phyloP scores from a whole-genome alignment of 148 eudicot species.

The Chenopodium suecicum region DNA sequence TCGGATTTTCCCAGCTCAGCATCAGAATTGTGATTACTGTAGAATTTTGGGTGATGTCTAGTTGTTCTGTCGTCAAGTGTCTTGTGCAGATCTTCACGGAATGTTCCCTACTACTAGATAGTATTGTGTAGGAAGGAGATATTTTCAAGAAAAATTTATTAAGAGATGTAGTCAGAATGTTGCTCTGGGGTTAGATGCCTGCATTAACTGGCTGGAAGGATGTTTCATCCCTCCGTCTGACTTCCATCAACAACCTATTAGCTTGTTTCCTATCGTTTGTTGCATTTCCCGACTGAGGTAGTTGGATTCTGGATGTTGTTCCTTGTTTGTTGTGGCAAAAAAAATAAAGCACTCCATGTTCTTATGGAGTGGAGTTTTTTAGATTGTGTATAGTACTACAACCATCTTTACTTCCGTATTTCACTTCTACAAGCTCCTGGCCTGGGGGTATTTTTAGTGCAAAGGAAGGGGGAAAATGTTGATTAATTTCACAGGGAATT shows the following conservation, averaged over 20 bases:
- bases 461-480: background rate
- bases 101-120: conserved; percentile 8
- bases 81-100: conserved; percentile 20
- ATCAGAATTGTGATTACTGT: conserved; percentile 1
- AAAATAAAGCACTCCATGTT: conserved; percentile 20
- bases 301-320: background rate
- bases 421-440: background rate
- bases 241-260: background rate
- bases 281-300: background rate
- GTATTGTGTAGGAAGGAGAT: conserved; percentile 12
- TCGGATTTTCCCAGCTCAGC: conserved; percentile 11
- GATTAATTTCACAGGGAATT: background rate
- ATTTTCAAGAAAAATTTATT: conserved; percentile 11
- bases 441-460: background rate
- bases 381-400: background rate
- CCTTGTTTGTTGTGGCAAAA: background rate
- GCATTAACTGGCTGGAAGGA: background rate
- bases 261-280: conserved; percentile 2
- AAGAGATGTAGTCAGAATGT: conserved; percentile 12
- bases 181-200: conserved; percentile 1
- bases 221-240: conserved; percentile 10
- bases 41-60: conserved; percentile 7
- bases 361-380: background rate
- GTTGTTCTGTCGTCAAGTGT: conserved; percentile 11
- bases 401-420: background rate